Evolutionary conservation across 176 grass and related monocot species (phyloP).

Genomic region (Pharus latifolius): DNA sequence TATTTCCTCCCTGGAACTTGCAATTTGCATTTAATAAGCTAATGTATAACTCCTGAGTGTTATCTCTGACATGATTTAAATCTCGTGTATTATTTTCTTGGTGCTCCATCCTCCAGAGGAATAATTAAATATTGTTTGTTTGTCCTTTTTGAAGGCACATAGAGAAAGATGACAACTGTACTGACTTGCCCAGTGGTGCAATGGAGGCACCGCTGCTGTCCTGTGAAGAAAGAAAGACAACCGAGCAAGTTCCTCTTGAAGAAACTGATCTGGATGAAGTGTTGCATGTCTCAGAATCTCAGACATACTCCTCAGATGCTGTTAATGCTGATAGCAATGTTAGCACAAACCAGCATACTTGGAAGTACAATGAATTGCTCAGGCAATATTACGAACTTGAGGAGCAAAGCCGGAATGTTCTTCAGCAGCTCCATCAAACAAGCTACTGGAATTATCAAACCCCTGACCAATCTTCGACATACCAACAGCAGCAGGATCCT

Average conservation of each 20-base stretch:
- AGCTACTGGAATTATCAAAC: slow-evolving; percentile 58
- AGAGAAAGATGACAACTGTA: slow-evolving; percentile 9
- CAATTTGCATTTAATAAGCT: neutral
- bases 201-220: neutral
- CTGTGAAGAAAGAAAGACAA: slow-evolving; percentile 8
- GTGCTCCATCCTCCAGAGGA: neutral
- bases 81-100: neutral
- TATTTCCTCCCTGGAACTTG: neutral
- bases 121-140: neutral
- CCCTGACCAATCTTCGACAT: slow-evolving; percentile 24
- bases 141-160: slow-evolving; percentile 11
- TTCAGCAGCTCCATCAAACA: slow-evolving; percentile 63
- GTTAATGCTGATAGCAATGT: slow-evolving; percentile 1
- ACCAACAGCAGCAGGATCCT: slow-evolving; percentile 26
- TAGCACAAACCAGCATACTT: slow-evolving; percentile 26
- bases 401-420: slow-evolving; percentile 56
- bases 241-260: slow-evolving; percentile 32
- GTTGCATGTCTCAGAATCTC: slow-evolving; percentile 12
- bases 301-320: neutral
- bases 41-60: neutral
- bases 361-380: slow-evolving; percentile 47
- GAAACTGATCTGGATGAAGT: slow-evolving; percentile 14
- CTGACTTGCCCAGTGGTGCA: neutral
- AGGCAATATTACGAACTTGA: slow-evolving; percentile 79
- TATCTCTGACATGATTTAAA: neutral